These are phyloP conservation scores for Lathyrus sativus DNA, from an alignment of 306 rosid species.

Conservation along the genomic window DNA sequence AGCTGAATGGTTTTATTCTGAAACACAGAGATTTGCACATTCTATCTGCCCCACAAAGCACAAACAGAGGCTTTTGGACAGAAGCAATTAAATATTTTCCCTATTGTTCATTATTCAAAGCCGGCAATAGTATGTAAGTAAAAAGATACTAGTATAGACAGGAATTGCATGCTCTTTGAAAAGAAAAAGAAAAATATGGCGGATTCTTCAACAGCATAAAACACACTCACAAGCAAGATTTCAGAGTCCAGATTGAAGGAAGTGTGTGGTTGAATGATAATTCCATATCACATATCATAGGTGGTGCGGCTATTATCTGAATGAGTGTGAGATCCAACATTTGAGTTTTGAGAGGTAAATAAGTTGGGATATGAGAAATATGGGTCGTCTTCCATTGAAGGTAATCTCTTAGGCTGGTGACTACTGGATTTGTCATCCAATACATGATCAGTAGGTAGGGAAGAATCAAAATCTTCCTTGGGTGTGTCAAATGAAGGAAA, in stretches of 20 bases:
- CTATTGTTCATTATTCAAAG: conserved; percentile 17
- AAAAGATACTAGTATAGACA: neutral
- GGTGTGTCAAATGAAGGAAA: conserved; percentile 45
- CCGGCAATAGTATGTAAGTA: conserved; percentile 1
- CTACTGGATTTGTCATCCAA: conserved; percentile 36
- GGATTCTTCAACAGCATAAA: conserved; percentile 27
- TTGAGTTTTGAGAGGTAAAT: conserved; percentile 62
- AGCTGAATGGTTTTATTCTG: conserved; percentile 32
- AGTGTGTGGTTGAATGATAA: neutral
- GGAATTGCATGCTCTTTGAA: conserved; percentile 31
- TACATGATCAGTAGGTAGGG: conserved; percentile 42
- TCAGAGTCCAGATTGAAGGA: conserved; percentile 7
- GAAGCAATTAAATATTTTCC: conserved; percentile 28
- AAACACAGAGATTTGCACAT: conserved; percentile 11
- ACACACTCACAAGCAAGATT: conserved; percentile 36
- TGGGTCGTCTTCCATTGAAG: conserved; percentile 81
- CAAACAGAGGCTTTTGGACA: conserved; percentile 31
- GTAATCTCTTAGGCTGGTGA: conserved; percentile 65
- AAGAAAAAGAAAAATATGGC: conserved; percentile 16
- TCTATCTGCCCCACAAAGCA: conserved; percentile 2
- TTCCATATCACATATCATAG: conserved; percentile 42
- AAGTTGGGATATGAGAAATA: conserved; percentile 83
- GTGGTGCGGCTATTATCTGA: conserved; percentile 51
- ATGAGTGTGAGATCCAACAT: conserved; percentile 52
- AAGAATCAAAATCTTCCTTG: conserved; percentile 49